Percentiles rank a stretch among this genome's conserved stretches.
Conservation (phyloP, 129 eudicot species). For the Saposhnikovia divaricata region DNA sequence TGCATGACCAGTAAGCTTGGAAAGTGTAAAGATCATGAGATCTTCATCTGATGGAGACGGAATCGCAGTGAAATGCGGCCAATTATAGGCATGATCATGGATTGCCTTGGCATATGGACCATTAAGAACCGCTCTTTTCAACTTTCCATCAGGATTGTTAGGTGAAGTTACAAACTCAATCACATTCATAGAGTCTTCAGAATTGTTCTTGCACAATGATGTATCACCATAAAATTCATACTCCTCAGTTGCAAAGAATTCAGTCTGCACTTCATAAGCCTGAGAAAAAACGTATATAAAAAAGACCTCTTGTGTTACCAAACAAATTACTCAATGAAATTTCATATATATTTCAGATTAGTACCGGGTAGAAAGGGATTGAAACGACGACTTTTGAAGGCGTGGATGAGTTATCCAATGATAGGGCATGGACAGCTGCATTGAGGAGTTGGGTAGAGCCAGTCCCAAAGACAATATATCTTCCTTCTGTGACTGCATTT, state of each 20-base stretch:
- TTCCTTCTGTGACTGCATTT: conserved; percentile 54
- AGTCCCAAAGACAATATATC: conserved; percentile 43
- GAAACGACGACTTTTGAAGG: conserved; percentile 45
- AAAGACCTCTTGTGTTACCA: conserved; percentile 9
- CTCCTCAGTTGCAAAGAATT: conserved; percentile 24
- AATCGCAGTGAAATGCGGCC: conserved; percentile 78
- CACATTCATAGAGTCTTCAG: conserved; percentile 17
- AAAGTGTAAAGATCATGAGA: conserved; percentile 54
- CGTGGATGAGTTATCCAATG: conserved; percentile 27
- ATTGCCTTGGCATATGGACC: conserved; percentile 33
- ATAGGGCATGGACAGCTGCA: conserved; percentile 67
- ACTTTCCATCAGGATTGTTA: conserved; percentile 60
- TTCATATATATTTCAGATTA: background rate
- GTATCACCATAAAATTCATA: conserved; percentile 39
- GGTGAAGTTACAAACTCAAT: conserved; percentile 76
- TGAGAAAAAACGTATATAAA: background rate
- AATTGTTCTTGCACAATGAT: conserved; percentile 20
- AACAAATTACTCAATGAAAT: background rate
- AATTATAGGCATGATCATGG: conserved; percentile 55
- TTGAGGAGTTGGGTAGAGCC: conserved; percentile 59
- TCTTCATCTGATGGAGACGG: conserved; percentile 63
- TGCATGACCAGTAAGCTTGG: conserved; percentile 83
- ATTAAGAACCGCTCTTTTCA: conserved; percentile 28
- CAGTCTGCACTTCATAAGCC: conserved; percentile 40
- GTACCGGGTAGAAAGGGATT: conserved; percentile 58